phyloP scores from a whole-genome alignment of 129 eudicot genomes.

The carrot (Daucus carota) region DNA sequence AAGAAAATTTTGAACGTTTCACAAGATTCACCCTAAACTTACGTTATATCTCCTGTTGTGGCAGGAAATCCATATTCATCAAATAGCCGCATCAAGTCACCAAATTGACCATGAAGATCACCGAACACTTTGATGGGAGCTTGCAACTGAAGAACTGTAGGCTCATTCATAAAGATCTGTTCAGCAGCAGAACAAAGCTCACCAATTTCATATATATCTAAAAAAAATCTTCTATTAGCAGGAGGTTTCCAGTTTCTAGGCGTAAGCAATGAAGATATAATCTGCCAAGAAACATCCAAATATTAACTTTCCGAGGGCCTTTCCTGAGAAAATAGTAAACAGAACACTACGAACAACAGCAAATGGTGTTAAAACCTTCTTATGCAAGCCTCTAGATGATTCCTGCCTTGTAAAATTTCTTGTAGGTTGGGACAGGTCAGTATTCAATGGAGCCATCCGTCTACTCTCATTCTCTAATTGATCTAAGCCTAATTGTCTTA shows the following conservation, averaged over 20 bases:
- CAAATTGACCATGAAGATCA: conserved; percentile 98
- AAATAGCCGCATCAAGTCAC: conserved; percentile 90
- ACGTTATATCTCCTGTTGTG: conserved; percentile 93
- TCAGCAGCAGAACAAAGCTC: conserved; percentile 97
- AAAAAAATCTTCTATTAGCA: conserved; percentile 69
- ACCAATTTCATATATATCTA: conserved; percentile 86
- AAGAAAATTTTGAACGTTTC: neutral
- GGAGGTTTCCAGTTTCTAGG: conserved; percentile 97
- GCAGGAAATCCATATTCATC: conserved; percentile 99
- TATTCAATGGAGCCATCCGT: conserved; percentile 63
- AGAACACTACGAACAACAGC: neutral
- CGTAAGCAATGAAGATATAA: conserved; percentile 73
- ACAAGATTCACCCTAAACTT: conserved; percentile 18
- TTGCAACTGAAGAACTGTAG: conserved; percentile 87
- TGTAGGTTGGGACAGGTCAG: conserved; percentile 50
- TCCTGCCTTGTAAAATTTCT: conserved; percentile 63
- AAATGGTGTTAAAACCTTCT: conserved; percentile 45
- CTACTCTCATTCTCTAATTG: conserved; percentile 96
- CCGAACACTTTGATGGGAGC: conserved; percentile 96
- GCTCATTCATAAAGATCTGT: conserved; percentile 90
- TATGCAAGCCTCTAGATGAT: conserved; percentile 92
- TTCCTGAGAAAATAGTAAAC: neutral
- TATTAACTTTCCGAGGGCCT: neutral
- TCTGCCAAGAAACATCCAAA: conserved; percentile 34
- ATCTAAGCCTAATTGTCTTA: conserved; percentile 76